Evolutionary conservation across 129 eudicot genomes (phyloP).

Genomic region (Saussurea involucrata): DNA sequence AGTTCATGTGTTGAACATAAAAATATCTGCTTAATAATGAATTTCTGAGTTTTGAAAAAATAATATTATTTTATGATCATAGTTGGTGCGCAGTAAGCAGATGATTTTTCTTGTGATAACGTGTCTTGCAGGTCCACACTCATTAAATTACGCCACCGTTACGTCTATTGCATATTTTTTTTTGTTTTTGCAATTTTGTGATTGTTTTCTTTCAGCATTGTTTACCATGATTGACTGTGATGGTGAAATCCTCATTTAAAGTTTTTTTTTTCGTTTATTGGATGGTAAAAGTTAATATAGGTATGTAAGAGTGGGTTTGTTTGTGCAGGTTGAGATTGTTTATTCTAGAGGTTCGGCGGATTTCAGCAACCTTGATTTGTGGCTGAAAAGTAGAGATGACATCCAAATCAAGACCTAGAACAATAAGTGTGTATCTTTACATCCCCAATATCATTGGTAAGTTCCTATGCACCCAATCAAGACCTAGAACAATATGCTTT

Average conservation of each 20-base stretch:
- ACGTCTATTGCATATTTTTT: background rate
- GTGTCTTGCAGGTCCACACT: background rate
- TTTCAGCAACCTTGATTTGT: constrained; percentile 24
- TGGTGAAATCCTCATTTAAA: background rate
- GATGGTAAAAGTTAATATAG: constrained; percentile 4
- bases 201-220: background rate
- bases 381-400: constrained; percentile 46
- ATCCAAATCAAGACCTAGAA: constrained; percentile 49
- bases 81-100: background rate
- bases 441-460: constrained; percentile 88
- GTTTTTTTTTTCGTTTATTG: background rate
- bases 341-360: constrained; percentile 18
- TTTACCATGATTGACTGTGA: background rate
- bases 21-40: background rate
- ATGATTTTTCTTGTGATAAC: background rate
- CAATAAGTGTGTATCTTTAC: constrained; percentile 71
- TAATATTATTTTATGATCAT: background rate
- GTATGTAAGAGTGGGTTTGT: background rate
- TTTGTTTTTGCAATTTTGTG: background rate
- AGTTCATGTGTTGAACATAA: background rate
- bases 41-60: background rate
- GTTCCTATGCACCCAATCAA: constrained; percentile 19
- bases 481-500: background rate
- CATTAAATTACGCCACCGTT: background rate
- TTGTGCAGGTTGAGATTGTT: constrained; percentile 27